Evolutionary conservation across 176 grass and related monocot genomes (phyloP).

Genomic region (Raddia guianensis): DNA sequence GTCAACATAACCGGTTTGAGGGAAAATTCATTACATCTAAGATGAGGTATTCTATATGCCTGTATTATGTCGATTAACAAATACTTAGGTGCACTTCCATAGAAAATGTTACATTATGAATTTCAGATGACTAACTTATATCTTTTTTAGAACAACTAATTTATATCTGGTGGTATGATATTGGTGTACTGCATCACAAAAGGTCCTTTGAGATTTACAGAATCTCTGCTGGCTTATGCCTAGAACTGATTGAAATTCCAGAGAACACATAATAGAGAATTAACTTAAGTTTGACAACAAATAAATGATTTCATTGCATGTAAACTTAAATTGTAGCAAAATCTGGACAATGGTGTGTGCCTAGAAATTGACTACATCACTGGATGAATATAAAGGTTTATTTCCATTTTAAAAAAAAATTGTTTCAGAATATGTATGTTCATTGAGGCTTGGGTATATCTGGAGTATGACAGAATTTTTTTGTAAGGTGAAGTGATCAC

Average conservation of each 20-base stretch:
- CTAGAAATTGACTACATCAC: background rate
- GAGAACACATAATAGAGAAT: constrained; percentile 14
- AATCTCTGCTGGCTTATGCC: background rate
- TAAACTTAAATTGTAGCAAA: constrained; percentile 17
- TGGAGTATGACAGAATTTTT: constrained; percentile 8
- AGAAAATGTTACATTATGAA: constrained; percentile 2
- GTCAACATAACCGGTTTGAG: constrained; percentile 5
- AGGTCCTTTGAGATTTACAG: background rate
- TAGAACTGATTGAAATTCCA: constrained; percentile 20
- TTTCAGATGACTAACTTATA: background rate
- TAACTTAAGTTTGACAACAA: constrained; percentile 15
- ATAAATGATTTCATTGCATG: background rate
- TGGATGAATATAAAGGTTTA: background rate
- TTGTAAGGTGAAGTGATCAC: constrained; percentile 10
- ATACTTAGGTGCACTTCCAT: background rate
- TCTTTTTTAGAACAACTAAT: background rate
- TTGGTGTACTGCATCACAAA: background rate
- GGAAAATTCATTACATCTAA: constrained; percentile 17
- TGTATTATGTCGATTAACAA: background rate
- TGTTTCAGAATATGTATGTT: background rate
- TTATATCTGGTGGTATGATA: background rate
- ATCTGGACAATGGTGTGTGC: background rate
- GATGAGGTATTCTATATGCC: background rate
- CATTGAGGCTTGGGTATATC: background rate
- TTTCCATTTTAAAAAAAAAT: background rate